Evolutionary conservation across 73 alveolate species (phyloP).

Genomic region (Tetrahymena borealis): DNA sequence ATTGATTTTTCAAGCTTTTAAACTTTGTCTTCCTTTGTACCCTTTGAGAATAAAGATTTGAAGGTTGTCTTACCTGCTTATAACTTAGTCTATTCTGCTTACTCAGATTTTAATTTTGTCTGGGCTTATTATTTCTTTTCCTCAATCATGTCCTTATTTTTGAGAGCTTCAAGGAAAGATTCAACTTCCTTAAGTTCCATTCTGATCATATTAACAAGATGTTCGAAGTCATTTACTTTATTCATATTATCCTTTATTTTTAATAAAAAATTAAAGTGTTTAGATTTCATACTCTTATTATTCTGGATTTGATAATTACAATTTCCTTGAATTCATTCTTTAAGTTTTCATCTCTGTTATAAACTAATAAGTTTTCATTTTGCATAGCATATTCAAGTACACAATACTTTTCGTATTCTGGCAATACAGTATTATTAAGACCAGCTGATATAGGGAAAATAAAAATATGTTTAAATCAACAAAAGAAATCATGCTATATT

Average conservation of each 20-base stretch:
- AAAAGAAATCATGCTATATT: not conserved
- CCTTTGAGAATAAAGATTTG: conserved; percentile 36
- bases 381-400: not conserved
- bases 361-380: not conserved
- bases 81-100: conserved; percentile 21
- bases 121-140: not conserved
- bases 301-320: not conserved
- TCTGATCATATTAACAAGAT: conserved; percentile 21
- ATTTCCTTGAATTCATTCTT: not conserved
- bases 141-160: conserved; percentile 14
- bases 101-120: conserved; percentile 15
- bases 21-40: conserved; percentile 30
- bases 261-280: not conserved
- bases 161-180: conserved; percentile 23
- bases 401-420: not conserved
- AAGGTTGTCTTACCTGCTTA: conserved; percentile 39
- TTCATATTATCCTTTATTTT: conserved; percentile 2
- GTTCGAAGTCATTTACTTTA: conserved; percentile 11
- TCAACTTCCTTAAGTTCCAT: conserved; percentile 44
- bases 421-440: not conserved
- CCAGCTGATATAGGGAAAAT: not conserved
- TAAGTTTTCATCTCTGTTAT: not conserved
- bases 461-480: not conserved
- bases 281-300: no score
- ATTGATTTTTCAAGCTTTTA: conserved; percentile 13